Evolutionary conservation across 306 rosid genomes (phyloP), one percentile per base, ranked within the genome.

Genomic region (Inga leiocalycina): DNA sequence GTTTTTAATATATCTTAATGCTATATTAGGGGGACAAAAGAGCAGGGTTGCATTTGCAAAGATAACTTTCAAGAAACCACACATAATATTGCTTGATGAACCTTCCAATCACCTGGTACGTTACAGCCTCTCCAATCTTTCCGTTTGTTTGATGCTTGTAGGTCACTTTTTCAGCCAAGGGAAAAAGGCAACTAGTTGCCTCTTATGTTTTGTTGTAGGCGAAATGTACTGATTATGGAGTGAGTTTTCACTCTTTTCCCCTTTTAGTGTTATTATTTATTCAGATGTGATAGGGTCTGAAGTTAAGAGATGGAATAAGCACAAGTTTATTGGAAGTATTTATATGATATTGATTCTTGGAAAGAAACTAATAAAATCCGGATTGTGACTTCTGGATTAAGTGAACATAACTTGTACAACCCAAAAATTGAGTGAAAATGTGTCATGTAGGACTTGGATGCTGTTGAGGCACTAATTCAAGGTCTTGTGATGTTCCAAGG

Each of bases 381-480:
- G 77, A 39, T 69, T 68, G 45, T 46, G 78, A 56, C 49, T 59
- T 77, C 72, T 65, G 20, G 13, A 57, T 56, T 49, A 34, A 65
- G 72, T 61, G 74, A 73, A 48, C 44, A 34, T 79, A 68, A 48
- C 44, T 34, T 74, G 30, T 27, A 77, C 64, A 66, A 4, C 71
- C 66, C 69, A 69, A 78, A 52, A 11, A 71, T 45, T 86, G 81
- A 87, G 71, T 19, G 74, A 16, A 57, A 76, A 48, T 80, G 54
- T 78, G 49, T 84, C 75, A 20, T 90, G 80, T 78, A 97, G 99
- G 99, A 97, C 74, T 92, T 97, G 96, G 99, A 97, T 84, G 99
- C 99, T 66, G 99, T 97, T 82, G 98, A 97, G 89, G 99, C 99
- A 70, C 92, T 94, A n/a, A 97, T 97, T 75, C 99, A 97, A 88